Percentiles rank a stretch among this genome's conserved stretches.
phyloP scores from a whole-genome alignment of 2,329 filamentous ascomycete species.

The Penicillium sp. region DNA sequence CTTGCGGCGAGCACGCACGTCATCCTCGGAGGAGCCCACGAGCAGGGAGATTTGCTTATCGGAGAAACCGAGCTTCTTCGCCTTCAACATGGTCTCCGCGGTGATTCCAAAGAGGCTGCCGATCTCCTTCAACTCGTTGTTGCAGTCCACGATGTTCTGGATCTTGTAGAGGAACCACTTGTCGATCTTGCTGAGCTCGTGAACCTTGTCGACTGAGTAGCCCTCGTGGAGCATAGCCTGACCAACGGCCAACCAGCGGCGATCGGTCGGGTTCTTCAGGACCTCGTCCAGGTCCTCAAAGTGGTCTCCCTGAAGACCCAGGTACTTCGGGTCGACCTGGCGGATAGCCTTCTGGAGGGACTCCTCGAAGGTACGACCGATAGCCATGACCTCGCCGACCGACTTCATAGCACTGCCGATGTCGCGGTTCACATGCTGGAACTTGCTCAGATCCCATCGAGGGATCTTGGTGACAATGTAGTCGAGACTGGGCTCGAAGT shows the following conservation, averaged over 20 bases:
- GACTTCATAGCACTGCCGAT: slow-evolving; percentile 99
- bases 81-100: slow-evolving; percentile 79
- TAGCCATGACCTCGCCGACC: slow-evolving; percentile 98
- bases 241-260: slow-evolving; percentile 93
- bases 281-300: slow-evolving; percentile 90
- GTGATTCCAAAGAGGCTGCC: slow-evolving; percentile 78
- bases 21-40: slow-evolving; percentile 78
- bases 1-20: slow-evolving; percentile 78
- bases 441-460: slow-evolving; percentile 96
- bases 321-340: slow-evolving; percentile 85
- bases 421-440: slow-evolving; percentile 96
- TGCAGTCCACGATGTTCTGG: slow-evolving; percentile 91
- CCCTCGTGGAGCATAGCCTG: slow-evolving; percentile 97
- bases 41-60: slow-evolving; percentile 89
- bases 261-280: slow-evolving; percentile 87
- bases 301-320: slow-evolving; percentile 91
- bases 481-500: slow-evolving; percentile 95
- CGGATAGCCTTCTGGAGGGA: slow-evolving; percentile 98
- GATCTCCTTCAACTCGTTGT: slow-evolving; percentile 74
- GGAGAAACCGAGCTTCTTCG: slow-evolving; percentile 97
- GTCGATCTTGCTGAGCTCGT: slow-evolving; percentile 96
- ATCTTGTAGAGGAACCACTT: slow-evolving; percentile 99
- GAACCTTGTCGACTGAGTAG: slow-evolving; percentile 85
- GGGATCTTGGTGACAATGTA: slow-evolving; percentile 99
- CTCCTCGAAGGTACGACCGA: slow-evolving; percentile 96